These are phyloP conservation scores for Peronospora tabacina DNA, from an alignment of 352 stramenopile species.

Conservation along the genomic window DNA sequence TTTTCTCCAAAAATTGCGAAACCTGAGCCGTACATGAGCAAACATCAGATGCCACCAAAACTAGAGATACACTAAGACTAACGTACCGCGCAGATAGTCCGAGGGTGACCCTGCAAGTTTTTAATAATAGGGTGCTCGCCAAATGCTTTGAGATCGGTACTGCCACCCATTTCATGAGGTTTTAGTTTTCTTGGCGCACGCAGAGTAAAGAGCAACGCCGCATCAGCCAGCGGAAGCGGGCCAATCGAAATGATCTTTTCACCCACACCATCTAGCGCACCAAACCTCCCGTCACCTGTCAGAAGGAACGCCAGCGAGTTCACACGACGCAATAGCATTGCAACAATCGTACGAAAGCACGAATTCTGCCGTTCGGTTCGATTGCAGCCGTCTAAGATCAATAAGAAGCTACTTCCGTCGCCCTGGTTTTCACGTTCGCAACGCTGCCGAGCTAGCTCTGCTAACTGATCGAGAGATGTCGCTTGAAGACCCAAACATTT, in stretches of 20 bases:
- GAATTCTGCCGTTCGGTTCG: conserved; percentile 34
- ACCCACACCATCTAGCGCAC: conserved; percentile 66
- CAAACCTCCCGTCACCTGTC: conserved; percentile 65
- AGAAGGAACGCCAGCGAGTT: conserved; percentile 53
- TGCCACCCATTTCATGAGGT: conserved; percentile 72
- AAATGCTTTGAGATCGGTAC: conserved; percentile 33
- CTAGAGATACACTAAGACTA: too few species aligned
- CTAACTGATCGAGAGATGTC: conserved; percentile 36
- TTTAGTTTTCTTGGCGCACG: conserved; percentile 62
- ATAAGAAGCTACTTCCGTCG: conserved; percentile 41
- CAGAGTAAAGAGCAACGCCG: conserved; percentile 66
- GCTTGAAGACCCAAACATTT: conserved; percentile 37
- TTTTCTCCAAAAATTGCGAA: too few species aligned
- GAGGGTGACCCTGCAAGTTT: too few species aligned
- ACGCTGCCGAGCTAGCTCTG: conserved; percentile 43
- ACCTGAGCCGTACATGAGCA: too few species aligned
- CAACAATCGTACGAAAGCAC: conserved; percentile 40
- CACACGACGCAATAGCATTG: conserved; percentile 53
- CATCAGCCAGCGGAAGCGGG: conserved; percentile 51
- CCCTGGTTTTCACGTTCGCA: conserved; percentile 22
- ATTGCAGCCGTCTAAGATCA: conserved; percentile 78
- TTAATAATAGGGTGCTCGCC: too few species aligned
- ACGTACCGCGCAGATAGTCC: too few species aligned
- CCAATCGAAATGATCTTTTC: conserved; percentile 74
- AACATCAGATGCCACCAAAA: too few species aligned